These are phyloP conservation scores for Lojkania enalia DNA, from an alignment of 2,329 filamentous ascomycete genomes.

Conservation along the genomic window DNA sequence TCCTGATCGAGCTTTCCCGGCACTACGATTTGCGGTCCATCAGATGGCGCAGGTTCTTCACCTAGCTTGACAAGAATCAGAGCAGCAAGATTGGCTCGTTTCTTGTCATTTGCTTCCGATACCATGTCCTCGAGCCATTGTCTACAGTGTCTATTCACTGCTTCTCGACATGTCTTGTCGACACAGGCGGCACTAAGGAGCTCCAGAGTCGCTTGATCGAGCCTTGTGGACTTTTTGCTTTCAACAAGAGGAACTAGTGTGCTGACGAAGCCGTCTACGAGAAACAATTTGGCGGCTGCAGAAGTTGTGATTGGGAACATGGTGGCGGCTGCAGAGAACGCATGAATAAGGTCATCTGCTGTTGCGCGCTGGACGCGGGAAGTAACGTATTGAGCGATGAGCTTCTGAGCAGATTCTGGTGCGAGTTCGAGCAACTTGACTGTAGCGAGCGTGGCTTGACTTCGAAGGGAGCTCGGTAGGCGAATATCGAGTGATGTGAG, in stretches of 20 bases:
- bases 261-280: slow-evolving; percentile 83
- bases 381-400: slow-evolving; percentile 75
- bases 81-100: slow-evolving; percentile 56
- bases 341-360: slow-evolving; percentile 85
- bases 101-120: slow-evolving; percentile 66
- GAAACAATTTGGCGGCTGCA: slow-evolving; percentile 75
- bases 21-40: slow-evolving; percentile 36
- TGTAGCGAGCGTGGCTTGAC: slow-evolving; percentile 78
- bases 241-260: slow-evolving; percentile 76
- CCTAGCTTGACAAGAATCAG: slow-evolving; percentile 61
- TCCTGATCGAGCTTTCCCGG: slow-evolving; percentile 43
- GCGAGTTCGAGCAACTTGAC: slow-evolving; percentile 83
- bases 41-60: slow-evolving; percentile 41
- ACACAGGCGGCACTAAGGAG: slow-evolving; percentile 92
- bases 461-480: slow-evolving; percentile 71
- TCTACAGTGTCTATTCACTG: slow-evolving; percentile 80
- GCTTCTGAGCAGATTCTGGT: slow-evolving; percentile 68
- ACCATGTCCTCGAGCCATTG: slow-evolving; percentile 87
- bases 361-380: slow-evolving; percentile 71
- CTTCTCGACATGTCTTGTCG: slow-evolving; percentile 77
- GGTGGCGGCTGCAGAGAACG: slow-evolving; percentile 87
- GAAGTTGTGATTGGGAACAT: slow-evolving; percentile 85
- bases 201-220: slow-evolving; percentile 84
- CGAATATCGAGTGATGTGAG: slow-evolving; percentile 86
- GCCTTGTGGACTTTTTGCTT: slow-evolving; percentile 79